Conservation (phyloP, 192 early-diverging fungal species). For the Coemansia sp. region DNA sequence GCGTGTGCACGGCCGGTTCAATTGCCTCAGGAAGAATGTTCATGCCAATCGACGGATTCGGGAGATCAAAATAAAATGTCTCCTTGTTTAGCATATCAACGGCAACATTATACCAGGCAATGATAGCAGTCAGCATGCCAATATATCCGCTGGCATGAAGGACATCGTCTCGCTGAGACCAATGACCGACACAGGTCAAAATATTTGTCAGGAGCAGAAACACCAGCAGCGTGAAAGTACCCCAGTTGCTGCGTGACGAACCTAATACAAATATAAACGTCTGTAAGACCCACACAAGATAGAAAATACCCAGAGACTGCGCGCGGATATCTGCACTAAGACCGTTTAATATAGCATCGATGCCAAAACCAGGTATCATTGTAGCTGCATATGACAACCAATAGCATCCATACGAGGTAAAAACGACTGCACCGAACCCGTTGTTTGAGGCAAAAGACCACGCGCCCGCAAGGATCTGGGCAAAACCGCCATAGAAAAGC, state of each 20-base stretch:
- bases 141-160: conserved; percentile 44
- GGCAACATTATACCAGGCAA: conserved; percentile 57
- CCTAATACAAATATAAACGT: conserved; percentile 55
- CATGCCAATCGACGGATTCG: conserved; percentile 37
- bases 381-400: conserved; percentile 56
- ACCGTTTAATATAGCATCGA: conserved; percentile 33
- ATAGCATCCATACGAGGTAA: conserved; percentile 53
- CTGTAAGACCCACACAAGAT: conserved; percentile 54
- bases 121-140: conserved; percentile 47
- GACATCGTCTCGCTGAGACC: conserved; percentile 39
- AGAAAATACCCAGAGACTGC: conserved; percentile 50
- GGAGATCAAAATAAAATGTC: conserved; percentile 56
- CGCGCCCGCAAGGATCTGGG: conserved; percentile 30
- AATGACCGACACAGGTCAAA: conserved; percentile 46
- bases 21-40: conserved; percentile 3
- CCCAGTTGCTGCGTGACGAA: conserved; percentile 51
- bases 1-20: conserved; percentile 20
- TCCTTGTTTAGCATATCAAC: conserved; percentile 53
- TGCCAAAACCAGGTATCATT: conserved; percentile 54
- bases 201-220: conserved; percentile 49
- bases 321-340: conserved; percentile 39
- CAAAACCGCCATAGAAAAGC: conserved; percentile 42
- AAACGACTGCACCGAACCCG: conserved; percentile 35
- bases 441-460: conserved; percentile 41
- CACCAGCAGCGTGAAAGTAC: conserved; percentile 41